phyloP scores from a whole-genome alignment of 345 rosid species.

The Syzygium jambos region DNA sequence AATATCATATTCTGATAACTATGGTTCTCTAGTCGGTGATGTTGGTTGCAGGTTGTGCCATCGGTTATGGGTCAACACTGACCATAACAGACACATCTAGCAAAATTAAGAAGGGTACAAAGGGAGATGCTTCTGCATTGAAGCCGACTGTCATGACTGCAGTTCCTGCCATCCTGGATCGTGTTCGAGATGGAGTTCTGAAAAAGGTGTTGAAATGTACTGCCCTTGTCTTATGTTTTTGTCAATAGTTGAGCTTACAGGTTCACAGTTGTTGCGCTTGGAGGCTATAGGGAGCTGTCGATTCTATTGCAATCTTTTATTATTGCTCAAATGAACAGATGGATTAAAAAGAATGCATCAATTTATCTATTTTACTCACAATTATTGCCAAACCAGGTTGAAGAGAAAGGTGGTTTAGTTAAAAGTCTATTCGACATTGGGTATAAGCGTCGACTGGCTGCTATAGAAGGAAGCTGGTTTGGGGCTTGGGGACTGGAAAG shows the following conservation, averaged over 20 bases:
- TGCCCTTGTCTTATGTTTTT: background rate
- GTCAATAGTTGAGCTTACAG: background rate
- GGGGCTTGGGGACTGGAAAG: slow-evolving; percentile 92
- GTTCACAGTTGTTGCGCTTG: background rate
- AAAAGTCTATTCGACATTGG: slow-evolving; percentile 60
- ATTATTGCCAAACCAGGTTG: slow-evolving; percentile 38
- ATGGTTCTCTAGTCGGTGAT: slow-evolving; percentile 52
- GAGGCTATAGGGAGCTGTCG: background rate
- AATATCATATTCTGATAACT: slow-evolving; percentile 9
- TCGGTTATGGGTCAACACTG: slow-evolving; percentile 82
- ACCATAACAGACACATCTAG: slow-evolving; percentile 77
- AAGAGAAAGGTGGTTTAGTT: slow-evolving; percentile 64
- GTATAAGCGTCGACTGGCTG: slow-evolving; percentile 59
- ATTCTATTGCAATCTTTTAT: background rate
- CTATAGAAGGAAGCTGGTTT: slow-evolving; percentile 85
- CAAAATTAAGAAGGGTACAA: slow-evolving; percentile 83
- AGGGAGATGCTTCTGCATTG: slow-evolving; percentile 77
- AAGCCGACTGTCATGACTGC: slow-evolving; percentile 82
- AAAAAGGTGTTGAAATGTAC: slow-evolving; percentile 40
- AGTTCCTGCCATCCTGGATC: slow-evolving; percentile 87
- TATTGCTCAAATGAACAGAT: background rate
- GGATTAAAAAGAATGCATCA: background rate
- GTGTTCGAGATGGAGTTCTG: slow-evolving; percentile 74
- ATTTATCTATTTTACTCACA: background rate
- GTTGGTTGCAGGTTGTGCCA: slow-evolving; percentile 57